Percentiles rank a stretch among this genome's conserved stretches.
phyloP scores from a whole-genome alignment of 148 eudicot genomes.

The Vaccinium corymbosum region DNA sequence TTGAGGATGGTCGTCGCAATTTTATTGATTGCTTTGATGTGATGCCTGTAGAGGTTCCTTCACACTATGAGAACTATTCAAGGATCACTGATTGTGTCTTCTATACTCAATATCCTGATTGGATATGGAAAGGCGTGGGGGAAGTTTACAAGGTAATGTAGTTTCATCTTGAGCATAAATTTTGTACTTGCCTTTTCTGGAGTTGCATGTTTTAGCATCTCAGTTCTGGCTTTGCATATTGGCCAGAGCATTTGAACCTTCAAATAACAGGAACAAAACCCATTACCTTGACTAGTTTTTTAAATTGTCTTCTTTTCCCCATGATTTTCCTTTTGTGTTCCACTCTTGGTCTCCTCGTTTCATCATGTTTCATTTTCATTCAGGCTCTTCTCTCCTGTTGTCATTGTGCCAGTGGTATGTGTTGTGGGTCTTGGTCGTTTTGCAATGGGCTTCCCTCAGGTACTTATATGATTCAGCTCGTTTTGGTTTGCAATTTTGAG shows the following conservation, averaged over 20 bases:
- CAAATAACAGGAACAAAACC: neutral
- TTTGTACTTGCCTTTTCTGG: neutral
- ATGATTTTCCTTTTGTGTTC: neutral
- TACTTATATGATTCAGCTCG: constrained; percentile 19
- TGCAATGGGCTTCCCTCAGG: constrained; percentile 85
- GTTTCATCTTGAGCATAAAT: neutral
- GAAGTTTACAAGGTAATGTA: constrained; percentile 55
- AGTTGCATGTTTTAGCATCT: neutral
- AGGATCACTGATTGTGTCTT: constrained; percentile 87
- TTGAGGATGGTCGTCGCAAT: neutral
- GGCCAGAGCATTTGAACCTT: neutral
- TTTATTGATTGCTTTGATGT: constrained; percentile 11
- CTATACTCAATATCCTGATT: constrained; percentile 70
- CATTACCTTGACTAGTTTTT: neutral
- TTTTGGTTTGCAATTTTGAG: neutral
- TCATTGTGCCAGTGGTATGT: constrained; percentile 73
- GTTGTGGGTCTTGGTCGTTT: constrained; percentile 83
- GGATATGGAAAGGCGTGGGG: constrained; percentile 82
- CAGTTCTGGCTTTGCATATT: neutral
- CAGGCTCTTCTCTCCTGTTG: constrained; percentile 78
- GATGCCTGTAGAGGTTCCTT: constrained; percentile 64
- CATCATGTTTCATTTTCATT: neutral
- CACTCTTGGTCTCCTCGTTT: neutral
- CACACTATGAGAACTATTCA: constrained; percentile 86
- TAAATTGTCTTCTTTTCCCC: neutral